phyloP scores from a whole-genome alignment of 805 yeast species.

The Brettanomyces bruxellensis region DNA sequence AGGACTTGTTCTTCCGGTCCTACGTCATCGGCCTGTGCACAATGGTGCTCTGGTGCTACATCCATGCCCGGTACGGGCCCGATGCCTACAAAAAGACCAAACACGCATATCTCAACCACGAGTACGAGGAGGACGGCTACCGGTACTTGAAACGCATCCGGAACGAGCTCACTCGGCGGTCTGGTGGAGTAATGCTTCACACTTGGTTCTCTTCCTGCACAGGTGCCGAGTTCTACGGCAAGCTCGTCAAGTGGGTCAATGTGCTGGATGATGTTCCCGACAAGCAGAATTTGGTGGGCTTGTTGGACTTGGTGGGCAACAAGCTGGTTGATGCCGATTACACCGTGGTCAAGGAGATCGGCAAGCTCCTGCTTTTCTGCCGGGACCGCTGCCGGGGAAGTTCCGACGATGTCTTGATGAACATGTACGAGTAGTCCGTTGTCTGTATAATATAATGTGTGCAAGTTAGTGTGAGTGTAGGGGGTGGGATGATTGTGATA shows the following conservation, averaged over 20 bases:
- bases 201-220: constrained; percentile 25
- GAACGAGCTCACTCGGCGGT: constrained; percentile 26
- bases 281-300: constrained; percentile 46
- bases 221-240: constrained; percentile 32
- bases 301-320: constrained; percentile 37
- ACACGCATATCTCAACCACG: not conserved
- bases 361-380: constrained; percentile 44
- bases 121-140: constrained; percentile 37
- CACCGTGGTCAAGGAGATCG: constrained; percentile 50
- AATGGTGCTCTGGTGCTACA: constrained; percentile 44
- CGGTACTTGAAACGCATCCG: constrained; percentile 42
- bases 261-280: constrained; percentile 30
- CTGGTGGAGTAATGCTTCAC: constrained; percentile 24
- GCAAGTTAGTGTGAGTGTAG: not conserved
- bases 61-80: constrained; percentile 28
- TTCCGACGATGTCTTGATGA: constrained; percentile 34
- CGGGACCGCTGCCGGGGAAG: constrained; percentile 45
- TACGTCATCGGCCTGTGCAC: constrained; percentile 34
- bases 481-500: no score
- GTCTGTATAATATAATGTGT: not conserved
- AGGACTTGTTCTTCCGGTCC: constrained; percentile 39
- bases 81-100: not conserved
- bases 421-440: constrained; percentile 32
- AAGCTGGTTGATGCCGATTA: constrained; percentile 35
- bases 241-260: constrained; percentile 32